These are phyloP conservation scores for Trichomonas tenax DNA, from an alignment of 208 protist genomes.

Conservation along the genomic window DNA sequence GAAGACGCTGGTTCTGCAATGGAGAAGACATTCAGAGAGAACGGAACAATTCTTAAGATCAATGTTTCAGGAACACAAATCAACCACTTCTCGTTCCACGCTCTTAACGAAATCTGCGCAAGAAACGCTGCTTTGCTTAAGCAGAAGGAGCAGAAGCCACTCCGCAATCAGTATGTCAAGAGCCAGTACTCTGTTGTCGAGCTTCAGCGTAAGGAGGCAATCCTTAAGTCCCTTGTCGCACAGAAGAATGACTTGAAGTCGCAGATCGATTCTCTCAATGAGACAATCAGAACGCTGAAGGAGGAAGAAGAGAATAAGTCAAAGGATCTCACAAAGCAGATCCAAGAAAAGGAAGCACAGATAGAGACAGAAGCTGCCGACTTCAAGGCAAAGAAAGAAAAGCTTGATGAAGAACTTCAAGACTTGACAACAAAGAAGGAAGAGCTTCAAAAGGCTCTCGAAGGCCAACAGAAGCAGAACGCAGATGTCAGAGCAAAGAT, in stretches of 20 bases:
- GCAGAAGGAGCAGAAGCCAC: background rate
- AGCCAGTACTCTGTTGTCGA: background rate
- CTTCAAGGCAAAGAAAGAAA: background rate
- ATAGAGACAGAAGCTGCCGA: background rate
- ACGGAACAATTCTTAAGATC: background rate
- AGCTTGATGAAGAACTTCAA: background rate
- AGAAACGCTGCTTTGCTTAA: background rate
- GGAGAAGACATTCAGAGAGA: background rate
- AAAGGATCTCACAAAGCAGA: background rate
- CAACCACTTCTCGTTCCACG: background rate
- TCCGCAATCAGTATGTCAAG: background rate
- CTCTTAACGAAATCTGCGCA: background rate
- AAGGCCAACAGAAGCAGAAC: background rate
- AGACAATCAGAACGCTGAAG: background rate
- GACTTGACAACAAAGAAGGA: background rate
- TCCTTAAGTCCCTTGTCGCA: background rate
- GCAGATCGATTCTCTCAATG: background rate
- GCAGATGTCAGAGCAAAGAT: background rate
- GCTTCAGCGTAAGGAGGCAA: background rate
- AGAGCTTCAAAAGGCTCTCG: background rate
- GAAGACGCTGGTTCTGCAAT: background rate
- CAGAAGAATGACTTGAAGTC: background rate
- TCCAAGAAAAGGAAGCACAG: background rate
- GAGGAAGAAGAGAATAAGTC: background rate
- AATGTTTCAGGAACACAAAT: background rate